A percentile compares a stretch with the other conserved stretches of the same genome.
These are phyloP conservation scores for Chaetomiaceae sp. DNA, from an alignment of 2,329 filamentous ascomycete species.

Conservation along the genomic window DNA sequence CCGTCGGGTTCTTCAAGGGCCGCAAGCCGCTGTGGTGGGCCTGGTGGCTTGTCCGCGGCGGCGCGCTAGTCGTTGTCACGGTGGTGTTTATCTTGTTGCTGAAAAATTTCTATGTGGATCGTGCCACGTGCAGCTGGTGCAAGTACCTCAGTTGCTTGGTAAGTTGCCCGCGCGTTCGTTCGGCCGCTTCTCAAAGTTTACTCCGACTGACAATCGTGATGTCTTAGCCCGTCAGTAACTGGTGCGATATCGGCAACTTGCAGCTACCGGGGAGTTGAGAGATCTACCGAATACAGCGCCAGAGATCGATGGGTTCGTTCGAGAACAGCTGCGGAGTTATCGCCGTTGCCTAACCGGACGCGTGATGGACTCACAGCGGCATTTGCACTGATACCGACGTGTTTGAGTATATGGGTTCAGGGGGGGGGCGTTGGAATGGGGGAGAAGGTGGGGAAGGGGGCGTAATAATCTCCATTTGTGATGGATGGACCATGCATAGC, in stretches of 20 bases:
- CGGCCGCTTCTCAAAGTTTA: not conserved
- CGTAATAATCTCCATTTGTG: not conserved
- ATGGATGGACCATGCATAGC: no score
- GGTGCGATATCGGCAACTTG: conserved; percentile 49
- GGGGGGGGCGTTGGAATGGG: not conserved
- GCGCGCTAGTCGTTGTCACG: conserved; percentile 70
- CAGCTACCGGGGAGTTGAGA: conserved; percentile 4
- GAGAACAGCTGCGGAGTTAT: not conserved
- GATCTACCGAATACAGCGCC: not conserved
- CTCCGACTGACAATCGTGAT: not conserved
- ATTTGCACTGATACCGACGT: no score
- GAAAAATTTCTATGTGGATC: conserved; percentile 83
- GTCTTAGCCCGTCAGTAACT: conserved; percentile 60
- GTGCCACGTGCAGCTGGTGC: conserved; percentile 79
- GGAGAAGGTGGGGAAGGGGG: not conserved
- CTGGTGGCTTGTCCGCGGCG: conserved; percentile 87
- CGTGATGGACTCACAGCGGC: no score
- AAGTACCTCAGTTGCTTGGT: conserved; percentile 91
- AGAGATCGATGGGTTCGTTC: not conserved
- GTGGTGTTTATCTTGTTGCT: conserved; percentile 81
- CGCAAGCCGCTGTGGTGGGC: conserved; percentile 93
- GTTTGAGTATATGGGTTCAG: not conserved
- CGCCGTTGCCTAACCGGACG: no score
- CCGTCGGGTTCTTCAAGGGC: conserved; percentile 80
- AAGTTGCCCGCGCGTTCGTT: conserved; percentile 40